Conservation (phyloP, 139 green algal species). For the Prasinococcaceae sp. region DNA sequence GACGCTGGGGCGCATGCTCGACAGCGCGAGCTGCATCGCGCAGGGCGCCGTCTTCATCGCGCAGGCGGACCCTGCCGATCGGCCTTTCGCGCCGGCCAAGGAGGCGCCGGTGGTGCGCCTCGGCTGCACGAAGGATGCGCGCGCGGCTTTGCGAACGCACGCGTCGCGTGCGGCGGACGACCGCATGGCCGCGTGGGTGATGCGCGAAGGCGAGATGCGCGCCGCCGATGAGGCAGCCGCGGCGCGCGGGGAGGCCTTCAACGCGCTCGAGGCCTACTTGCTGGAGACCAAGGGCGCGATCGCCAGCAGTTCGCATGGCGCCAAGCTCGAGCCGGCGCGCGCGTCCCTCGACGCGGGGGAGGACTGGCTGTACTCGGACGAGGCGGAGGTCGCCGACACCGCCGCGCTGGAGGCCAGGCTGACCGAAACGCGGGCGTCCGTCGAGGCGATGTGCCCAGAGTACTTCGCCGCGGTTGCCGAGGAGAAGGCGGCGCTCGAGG, state of each 20-base stretch:
- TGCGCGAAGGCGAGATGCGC: background rate
- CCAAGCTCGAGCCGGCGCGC: background rate
- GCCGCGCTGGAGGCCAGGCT: background rate
- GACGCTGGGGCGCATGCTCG: background rate
- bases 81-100: background rate
- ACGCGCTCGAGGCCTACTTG: background rate
- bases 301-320: background rate
- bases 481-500: background rate
- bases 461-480: background rate
- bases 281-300: background rate
- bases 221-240: background rate
- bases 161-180: too few species aligned
- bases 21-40: background rate
- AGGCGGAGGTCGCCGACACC: background rate
- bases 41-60: background rate
- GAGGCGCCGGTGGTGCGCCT: background rate
- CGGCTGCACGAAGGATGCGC: background rate
- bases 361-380: background rate
- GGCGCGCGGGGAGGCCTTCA: background rate
- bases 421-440: background rate
- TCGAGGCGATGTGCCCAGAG: background rate
- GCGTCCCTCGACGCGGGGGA: background rate
- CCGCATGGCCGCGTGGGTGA: too few species aligned
- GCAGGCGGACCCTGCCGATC: background rate
- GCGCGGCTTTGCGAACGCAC: background rate